Conservation (phyloP, 164 flowering plant species). For the Litsea cubeba region DNA sequence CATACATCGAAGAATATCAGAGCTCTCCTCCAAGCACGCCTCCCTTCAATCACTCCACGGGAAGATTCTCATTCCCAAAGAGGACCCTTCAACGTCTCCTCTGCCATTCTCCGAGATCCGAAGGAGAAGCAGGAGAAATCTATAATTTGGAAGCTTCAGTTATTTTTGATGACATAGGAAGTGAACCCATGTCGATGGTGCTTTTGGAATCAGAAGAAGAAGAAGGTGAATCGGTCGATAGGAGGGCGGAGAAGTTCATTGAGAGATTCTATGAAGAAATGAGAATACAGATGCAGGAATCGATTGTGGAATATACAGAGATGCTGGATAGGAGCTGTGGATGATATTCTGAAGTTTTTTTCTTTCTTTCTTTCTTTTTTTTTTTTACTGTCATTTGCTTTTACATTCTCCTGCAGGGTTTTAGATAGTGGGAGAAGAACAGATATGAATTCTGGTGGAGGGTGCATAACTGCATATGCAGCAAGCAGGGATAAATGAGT, state of each 20-base stretch:
- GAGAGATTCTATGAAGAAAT: conserved; percentile 53
- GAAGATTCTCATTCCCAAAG: conserved; percentile 16
- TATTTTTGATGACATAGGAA: conserved; percentile 3
- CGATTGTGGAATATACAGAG: conserved; percentile 11
- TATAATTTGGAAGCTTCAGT: conserved; percentile 10
- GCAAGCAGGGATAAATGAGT: too few species aligned
- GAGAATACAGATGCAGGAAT: conserved; percentile 45
- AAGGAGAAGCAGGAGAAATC: conserved; percentile 11
- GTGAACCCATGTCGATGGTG: not conserved
- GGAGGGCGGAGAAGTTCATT: conserved; percentile 68
- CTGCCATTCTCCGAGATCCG: conserved; percentile 24
- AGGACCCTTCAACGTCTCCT: conserved; percentile 11
- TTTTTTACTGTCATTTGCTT: not conserved
- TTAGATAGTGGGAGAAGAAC: not conserved
- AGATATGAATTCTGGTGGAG: not conserved
- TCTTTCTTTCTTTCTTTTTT: too few species aligned
- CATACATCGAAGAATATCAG: conserved; percentile 38
- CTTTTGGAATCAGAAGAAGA: conserved; percentile 19
- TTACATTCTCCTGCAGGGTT: not conserved
- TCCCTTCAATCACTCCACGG: conserved; percentile 24
- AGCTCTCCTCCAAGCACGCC: conserved; percentile 62
- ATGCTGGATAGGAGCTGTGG: conserved; percentile 7
- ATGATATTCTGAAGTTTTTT: not conserved
- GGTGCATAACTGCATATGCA: too few species aligned
- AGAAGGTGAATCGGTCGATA: conserved; percentile 50